phyloP scores from a whole-genome alignment of 768 basidiomycete species.

The Tylopilus subfusipes region DNA sequence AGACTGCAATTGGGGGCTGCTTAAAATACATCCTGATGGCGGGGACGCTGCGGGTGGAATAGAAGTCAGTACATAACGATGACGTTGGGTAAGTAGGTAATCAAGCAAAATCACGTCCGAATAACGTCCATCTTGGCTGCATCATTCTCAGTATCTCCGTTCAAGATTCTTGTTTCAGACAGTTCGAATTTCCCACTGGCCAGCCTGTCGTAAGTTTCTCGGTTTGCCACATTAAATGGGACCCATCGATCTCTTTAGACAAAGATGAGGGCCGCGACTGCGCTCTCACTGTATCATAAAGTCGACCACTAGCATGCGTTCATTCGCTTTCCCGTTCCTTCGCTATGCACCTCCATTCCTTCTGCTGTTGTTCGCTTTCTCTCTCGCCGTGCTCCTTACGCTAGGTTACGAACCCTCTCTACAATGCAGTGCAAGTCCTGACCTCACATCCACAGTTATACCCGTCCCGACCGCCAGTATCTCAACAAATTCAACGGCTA shows the following conservation, averaged over 20 bases:
- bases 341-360: conserved; percentile 12
- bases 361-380: conserved; percentile 6
- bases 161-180: background rate
- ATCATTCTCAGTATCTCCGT: background rate
- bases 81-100: background rate
- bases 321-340: background rate
- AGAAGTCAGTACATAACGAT: background rate
- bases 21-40: background rate
- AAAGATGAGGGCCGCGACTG: background rate
- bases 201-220: background rate
- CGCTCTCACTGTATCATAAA: conserved; percentile 5
- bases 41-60: background rate
- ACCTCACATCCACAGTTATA: background rate
- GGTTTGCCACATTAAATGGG: background rate
- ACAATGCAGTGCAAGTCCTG: background rate
- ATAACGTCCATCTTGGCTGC: background rate
- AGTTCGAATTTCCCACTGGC: background rate
- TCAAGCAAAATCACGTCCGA: background rate
- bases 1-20: background rate
- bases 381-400: conserved; percentile 14
- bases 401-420: conserved; percentile 5
- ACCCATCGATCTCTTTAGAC: too few relatives aligned
- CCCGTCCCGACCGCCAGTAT: background rate
- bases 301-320: background rate
- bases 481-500: background rate